Evolutionary conservation across 371 early-diverging fungal species (phyloP).

Genomic region (Apophysomyces elegans): DNA sequence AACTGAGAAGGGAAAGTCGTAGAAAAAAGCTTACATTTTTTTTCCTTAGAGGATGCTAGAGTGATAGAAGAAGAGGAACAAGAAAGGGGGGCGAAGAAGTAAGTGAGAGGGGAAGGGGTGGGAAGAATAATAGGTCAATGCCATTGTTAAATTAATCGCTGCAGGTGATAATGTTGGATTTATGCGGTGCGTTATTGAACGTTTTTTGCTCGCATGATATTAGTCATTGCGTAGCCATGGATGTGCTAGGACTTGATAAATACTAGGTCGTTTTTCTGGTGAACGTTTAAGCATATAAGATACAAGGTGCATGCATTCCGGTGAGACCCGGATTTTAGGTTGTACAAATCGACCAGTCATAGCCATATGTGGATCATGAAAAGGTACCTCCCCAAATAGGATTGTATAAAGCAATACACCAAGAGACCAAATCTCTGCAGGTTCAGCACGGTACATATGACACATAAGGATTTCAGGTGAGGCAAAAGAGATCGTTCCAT

Average conservation of each 20-base stretch:
- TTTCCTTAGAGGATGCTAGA: background rate
- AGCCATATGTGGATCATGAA: conserved; percentile 60
- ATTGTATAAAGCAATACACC: conserved; percentile 80
- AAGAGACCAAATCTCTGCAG: conserved; percentile 86
- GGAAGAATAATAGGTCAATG: background rate
- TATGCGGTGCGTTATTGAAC: no score
- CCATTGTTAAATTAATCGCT: conserved; percentile 9
- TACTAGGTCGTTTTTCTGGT: conserved; percentile 62
- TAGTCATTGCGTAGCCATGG: conserved; percentile 57
- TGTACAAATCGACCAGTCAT: conserved; percentile 52
- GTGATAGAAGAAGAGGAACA: no score
- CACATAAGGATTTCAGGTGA: conserved; percentile 83
- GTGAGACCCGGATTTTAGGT: conserved; percentile 50
- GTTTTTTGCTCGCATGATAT: conserved; percentile 8
- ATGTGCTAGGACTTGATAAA: conserved; percentile 66
- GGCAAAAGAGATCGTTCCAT: conserved; percentile 60
- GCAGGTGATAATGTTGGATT: background rate
- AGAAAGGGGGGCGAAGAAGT: no score
- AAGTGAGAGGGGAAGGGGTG: background rate
- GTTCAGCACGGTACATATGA: conserved; percentile 72
- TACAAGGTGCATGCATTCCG: conserved; percentile 64
- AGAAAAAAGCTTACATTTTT: conserved; percentile 1
- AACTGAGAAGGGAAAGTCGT: background rate
- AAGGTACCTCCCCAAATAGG: conserved; percentile 77
- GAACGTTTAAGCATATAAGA: conserved; percentile 66